These are phyloP conservation scores for Globisporangium solare DNA, from an alignment of 352 stramenopile genomes.

Conservation along the genomic window DNA sequence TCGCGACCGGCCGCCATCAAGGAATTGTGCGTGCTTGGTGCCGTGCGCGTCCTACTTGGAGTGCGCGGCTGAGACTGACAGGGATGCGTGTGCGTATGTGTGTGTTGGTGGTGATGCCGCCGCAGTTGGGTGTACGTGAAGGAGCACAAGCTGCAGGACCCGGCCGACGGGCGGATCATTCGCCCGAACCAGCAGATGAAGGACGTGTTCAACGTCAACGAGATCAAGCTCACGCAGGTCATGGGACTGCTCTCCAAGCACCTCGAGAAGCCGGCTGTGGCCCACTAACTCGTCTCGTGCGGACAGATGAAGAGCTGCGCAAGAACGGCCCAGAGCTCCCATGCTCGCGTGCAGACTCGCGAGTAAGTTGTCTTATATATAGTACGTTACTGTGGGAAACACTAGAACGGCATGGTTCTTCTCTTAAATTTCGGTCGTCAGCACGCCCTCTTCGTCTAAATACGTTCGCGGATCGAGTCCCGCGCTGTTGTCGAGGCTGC, in stretches of 20 bases:
- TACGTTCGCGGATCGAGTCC: slow-evolving; percentile 56
- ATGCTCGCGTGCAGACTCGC: no score
- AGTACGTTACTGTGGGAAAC: no score
- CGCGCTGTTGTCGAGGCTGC: slow-evolving; percentile 14
- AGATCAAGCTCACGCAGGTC: slow-evolving; percentile 76
- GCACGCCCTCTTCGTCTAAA: slow-evolving; percentile 63
- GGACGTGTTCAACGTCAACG: slow-evolving; percentile 48
- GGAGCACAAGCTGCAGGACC: slow-evolving; percentile 69
- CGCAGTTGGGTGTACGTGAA: slow-evolving; percentile 74
- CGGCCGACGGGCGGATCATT: slow-evolving; percentile 62
- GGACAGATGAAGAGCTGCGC: background rate
- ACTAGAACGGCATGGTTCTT: no score
- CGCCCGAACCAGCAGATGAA: slow-evolving; percentile 64
- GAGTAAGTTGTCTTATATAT: no score
- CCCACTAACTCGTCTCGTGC: background rate
- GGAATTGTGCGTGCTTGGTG: slow-evolving; percentile 56
- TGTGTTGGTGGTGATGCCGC: slow-evolving; percentile 2
- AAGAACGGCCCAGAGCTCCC: no score
- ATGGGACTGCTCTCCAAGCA: slow-evolving; percentile 69
- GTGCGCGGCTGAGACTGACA: no score
- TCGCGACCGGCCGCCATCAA: slow-evolving; percentile 64
- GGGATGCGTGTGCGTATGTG: slow-evolving; percentile 3
- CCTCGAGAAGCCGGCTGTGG: slow-evolving; percentile 33
- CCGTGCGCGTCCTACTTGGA: background rate
- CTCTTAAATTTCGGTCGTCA: slow-evolving; percentile 59